Conservation (phyloP, 192 early-diverging fungal genomes). For the Chytriomyces confervae region DNA sequence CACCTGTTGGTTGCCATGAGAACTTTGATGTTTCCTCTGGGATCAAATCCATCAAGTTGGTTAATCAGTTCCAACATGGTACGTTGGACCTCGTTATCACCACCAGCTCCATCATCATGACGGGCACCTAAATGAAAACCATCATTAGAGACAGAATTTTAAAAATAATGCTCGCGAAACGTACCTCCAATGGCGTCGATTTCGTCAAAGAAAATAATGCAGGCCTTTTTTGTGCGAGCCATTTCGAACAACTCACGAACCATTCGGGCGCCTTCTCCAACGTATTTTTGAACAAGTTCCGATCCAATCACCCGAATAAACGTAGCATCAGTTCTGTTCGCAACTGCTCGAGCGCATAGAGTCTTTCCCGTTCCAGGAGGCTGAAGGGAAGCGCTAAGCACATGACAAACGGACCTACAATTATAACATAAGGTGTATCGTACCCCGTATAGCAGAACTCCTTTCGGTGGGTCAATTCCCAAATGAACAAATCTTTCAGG, state of each 20-base stretch:
- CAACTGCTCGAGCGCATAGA: constrained; percentile 95
- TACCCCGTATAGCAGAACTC: constrained; percentile 91
- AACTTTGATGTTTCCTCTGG: constrained; percentile 99
- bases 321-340: constrained; percentile 98
- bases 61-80: constrained; percentile 99
- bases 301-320: constrained; percentile 99
- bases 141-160: constrained; percentile 7
- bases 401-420: background rate
- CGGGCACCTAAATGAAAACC: constrained; percentile 72
- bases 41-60: constrained; percentile 99
- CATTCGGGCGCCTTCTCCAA: constrained; percentile 98
- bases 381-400: background rate
- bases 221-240: constrained; percentile 99
- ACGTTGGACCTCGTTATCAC: constrained; percentile 99
- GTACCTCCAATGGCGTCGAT: constrained; percentile 93
- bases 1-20: constrained; percentile 97
- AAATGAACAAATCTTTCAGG: constrained; percentile 97
- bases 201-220: constrained; percentile 99
- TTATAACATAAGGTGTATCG: background rate
- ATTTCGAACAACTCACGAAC: constrained; percentile 99
- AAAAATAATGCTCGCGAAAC: background rate
- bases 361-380: constrained; percentile 94
- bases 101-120: constrained; percentile 97
- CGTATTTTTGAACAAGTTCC: constrained; percentile 99
- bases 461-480: constrained; percentile 99